phyloP scores from a whole-genome alignment of 805 yeast genomes.

The Lachancea mirantina region DNA sequence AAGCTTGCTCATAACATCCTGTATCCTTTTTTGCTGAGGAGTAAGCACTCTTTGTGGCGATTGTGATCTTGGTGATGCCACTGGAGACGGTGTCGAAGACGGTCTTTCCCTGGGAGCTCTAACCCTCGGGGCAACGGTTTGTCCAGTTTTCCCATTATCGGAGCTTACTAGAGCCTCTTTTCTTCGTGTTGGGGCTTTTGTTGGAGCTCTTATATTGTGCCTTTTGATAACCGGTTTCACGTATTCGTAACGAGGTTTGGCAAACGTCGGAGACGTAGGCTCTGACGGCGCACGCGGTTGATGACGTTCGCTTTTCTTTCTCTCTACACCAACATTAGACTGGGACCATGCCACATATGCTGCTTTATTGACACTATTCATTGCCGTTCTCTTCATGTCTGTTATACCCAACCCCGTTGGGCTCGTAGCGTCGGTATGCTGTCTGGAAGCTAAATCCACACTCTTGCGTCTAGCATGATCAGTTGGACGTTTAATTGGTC shows the following conservation, averaged over 20 bases:
- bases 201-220: constrained; percentile 16
- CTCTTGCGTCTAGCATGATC: constrained; percentile 11
- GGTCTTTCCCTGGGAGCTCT: constrained; percentile 6
- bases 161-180: constrained; percentile 3
- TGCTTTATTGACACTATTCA: constrained; percentile 16
- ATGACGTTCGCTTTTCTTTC: constrained; percentile 1
- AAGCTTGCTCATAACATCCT: constrained; percentile 26
- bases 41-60: constrained; percentile 4
- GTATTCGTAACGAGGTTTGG: constrained; percentile 16
- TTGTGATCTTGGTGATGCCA: constrained; percentile 2
- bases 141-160: background rate
- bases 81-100: constrained; percentile 5
- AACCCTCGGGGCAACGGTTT: background rate
- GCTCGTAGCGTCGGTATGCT: background rate
- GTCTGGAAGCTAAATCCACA: constrained; percentile 11
- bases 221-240: constrained; percentile 18
- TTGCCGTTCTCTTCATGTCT: constrained; percentile 8
- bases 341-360: constrained; percentile 22
- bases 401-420: constrained; percentile 3
- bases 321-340: constrained; percentile 2
- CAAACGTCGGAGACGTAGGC: constrained; percentile 1
- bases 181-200: constrained; percentile 4
- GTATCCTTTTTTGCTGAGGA: constrained; percentile 8
- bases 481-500: constrained; percentile 8
- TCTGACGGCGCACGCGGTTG: constrained; percentile 2